These are phyloP conservation scores for Verticillium isaacii DNA, from an alignment of 2,329 filamentous ascomycete genomes.

Conservation along the genomic window DNA sequence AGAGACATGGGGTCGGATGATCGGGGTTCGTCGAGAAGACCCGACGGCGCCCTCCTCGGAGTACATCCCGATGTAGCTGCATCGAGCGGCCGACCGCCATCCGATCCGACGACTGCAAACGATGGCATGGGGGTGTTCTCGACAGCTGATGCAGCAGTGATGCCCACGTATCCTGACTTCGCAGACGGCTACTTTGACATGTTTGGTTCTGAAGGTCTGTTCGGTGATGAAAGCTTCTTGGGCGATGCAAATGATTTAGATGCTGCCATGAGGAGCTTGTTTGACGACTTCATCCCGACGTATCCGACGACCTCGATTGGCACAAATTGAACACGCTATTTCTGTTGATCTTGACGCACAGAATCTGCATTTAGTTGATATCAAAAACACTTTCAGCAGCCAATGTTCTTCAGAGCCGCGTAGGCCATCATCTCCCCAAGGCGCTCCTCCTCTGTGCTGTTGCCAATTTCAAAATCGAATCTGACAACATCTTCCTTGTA, in stretches of 20 bases:
- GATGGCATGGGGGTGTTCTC: not conserved
- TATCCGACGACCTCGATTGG: not conserved
- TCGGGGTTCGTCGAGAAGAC: not conserved
- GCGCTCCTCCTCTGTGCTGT: constrained; percentile 24
- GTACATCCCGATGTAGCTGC: not conserved
- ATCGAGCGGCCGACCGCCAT: not conserved
- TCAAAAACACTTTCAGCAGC: not conserved
- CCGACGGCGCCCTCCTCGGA: not conserved
- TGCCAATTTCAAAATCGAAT: constrained; percentile 47
- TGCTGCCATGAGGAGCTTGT: constrained; percentile 25
- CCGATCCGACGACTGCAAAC: not conserved
- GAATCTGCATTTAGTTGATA: too few relatives aligned
- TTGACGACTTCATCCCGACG: constrained; percentile 31
- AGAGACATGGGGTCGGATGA: not conserved
- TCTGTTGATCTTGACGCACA: too few relatives aligned
- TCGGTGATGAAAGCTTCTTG: constrained; percentile 21
- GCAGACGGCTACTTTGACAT: constrained; percentile 15
- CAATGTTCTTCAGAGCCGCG: not conserved
- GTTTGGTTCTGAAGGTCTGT: constrained; percentile 17
- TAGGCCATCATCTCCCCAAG: not conserved
- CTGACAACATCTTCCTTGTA: constrained; percentile 47
- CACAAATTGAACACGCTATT: not conserved
- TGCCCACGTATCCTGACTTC: constrained; percentile 4
- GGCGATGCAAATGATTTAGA: constrained; percentile 25
- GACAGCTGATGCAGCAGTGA: not conserved